A percentile compares a stretch with the other conserved stretches of the same genome.
Evolutionary conservation across 805 yeast genomes (phyloP).

Genomic region (Helenozyma rhizophorensis): DNA sequence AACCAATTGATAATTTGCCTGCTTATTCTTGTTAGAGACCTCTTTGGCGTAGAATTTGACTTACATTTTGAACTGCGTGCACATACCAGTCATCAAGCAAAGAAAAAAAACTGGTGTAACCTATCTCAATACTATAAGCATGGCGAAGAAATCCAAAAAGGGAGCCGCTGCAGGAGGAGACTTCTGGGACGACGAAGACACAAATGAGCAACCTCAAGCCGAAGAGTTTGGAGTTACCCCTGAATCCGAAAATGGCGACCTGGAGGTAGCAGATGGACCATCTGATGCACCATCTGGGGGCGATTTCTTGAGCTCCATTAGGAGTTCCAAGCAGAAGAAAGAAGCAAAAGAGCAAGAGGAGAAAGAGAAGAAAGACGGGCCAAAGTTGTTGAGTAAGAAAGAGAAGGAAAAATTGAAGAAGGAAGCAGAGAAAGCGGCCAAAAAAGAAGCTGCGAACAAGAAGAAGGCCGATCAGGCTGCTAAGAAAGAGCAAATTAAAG

Average conservation of each 20-base stretch:
- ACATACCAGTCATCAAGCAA: conserved; percentile 4
- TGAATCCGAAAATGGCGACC: conserved; percentile 11
- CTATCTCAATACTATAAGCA: conserved; percentile 10
- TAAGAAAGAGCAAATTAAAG: conserved; percentile 54
- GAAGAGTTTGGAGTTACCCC: conserved; percentile 30
- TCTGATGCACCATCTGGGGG: conserved; percentile 2
- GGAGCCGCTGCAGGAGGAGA: conserved; percentile 59
- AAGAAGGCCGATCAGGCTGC: conserved; percentile 70
- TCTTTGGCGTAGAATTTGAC: no score
- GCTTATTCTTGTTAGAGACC: no score
- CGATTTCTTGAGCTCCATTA: conserved; percentile 81
- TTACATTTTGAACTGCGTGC: no score
- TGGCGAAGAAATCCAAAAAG: conserved; percentile 55
- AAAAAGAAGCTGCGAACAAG: conserved; percentile 84
- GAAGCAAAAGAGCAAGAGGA: conserved; percentile 60
- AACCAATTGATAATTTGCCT: no score
- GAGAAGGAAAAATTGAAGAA: conserved; percentile 95
- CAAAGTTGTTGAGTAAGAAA: conserved; percentile 82
- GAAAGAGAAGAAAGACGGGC: conserved; percentile 51
- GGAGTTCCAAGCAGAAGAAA: conserved; percentile 74
- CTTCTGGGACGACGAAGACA: conserved; percentile 77
- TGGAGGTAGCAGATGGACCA: conserved; percentile 8
- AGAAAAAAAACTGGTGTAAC: no score
- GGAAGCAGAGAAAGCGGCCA: conserved; percentile 83
- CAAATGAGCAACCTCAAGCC: conserved; percentile 35